Evolutionary conservation across 306 rosid genomes (phyloP).

Genomic region (Prunus campanulata): DNA sequence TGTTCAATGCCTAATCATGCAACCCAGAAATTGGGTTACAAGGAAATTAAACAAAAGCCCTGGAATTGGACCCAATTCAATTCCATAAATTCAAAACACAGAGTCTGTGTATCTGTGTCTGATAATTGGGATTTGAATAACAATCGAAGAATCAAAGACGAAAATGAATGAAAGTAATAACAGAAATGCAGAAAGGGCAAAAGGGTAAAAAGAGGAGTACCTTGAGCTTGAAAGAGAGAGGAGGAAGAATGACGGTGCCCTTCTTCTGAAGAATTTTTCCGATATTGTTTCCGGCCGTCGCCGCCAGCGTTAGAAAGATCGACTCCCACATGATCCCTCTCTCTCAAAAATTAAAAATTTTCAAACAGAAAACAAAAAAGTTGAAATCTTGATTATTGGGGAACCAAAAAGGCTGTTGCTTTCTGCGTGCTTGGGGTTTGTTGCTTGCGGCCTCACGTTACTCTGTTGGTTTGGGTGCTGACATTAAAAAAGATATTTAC

Average conservation of each 20-base stretch:
- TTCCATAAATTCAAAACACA: background rate
- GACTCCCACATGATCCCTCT: conserved; percentile 80
- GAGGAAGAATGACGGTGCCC: conserved; percentile 95
- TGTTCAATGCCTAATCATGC: background rate
- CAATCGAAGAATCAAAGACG: background rate
- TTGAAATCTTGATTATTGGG: background rate
- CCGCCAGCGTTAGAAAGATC: conserved; percentile 73
- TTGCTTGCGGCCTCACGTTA: background rate
- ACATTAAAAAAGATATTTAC: background rate
- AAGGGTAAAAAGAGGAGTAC: conserved; percentile 15
- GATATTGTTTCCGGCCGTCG: conserved; percentile 97
- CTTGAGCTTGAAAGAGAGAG: conserved; percentile 90
- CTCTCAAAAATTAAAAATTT: background rate
- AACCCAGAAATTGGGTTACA: background rate
- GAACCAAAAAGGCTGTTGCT: background rate
- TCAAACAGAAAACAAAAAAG: background rate
- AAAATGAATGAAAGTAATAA: background rate
- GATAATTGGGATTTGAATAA: background rate
- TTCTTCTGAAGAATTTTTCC: conserved; percentile 93
- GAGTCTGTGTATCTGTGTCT: background rate
- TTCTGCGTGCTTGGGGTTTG: background rate
- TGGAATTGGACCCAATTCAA: background rate
- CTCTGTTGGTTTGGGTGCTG: background rate
- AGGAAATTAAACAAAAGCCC: background rate
- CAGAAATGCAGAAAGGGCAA: background rate